These are phyloP conservation scores for Ceratocystis ficicola DNA, from an alignment of 2,329 filamentous ascomycete species.

Conservation along the genomic window DNA sequence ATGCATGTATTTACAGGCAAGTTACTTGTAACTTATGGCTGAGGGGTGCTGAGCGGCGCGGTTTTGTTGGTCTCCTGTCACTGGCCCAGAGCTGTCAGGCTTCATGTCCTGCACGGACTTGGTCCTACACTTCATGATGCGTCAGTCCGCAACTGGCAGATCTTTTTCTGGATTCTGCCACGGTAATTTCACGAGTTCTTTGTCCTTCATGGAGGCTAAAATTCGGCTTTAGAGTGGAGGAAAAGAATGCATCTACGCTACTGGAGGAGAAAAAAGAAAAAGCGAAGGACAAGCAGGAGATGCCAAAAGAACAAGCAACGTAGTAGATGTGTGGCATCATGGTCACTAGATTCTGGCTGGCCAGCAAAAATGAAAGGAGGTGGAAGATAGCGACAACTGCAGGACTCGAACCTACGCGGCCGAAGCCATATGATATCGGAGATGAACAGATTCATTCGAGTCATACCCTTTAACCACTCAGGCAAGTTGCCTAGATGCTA, in stretches of 20 bases:
- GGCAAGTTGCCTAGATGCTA: slow-evolving; percentile 16
- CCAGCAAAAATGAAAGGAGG: background rate
- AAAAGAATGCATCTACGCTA: no score
- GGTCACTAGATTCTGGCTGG: no score
- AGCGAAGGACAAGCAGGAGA: no score
- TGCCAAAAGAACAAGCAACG: no score
- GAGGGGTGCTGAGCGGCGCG: no score
- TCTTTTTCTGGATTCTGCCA: background rate
- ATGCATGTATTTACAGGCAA: no score
- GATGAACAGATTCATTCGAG: slow-evolving; percentile 18
- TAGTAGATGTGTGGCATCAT: no score
- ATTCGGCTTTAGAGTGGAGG: background rate
- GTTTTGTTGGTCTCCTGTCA: background rate
- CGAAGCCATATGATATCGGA: slow-evolving; percentile 20
- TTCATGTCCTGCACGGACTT: background rate
- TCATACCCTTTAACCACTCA: slow-evolving; percentile 22
- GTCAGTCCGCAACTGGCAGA: background rate
- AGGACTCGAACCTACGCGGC: slow-evolving; percentile 21
- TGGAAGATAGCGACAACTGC: slow-evolving; percentile 15
- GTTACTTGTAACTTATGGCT: no score
- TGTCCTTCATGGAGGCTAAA: background rate
- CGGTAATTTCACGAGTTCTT: background rate
- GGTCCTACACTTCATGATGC: no score
- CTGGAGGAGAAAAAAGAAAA: no score
- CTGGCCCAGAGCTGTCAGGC: background rate